Evolutionary conservation across 208 protist genomes (phyloP).

Genomic region (Leishmania amazonensis): DNA sequence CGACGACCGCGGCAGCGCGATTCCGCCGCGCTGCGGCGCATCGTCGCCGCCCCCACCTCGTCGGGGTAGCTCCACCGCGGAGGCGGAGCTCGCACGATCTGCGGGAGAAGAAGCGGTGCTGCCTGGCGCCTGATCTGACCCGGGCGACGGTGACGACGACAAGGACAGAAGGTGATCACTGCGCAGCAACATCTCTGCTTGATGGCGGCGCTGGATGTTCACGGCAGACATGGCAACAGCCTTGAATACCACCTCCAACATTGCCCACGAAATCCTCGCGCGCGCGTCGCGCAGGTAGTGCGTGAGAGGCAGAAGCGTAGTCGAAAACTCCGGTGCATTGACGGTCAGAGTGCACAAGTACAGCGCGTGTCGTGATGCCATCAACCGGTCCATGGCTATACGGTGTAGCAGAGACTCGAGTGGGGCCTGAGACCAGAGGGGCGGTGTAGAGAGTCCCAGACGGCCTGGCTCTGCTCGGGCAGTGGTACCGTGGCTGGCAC

Average conservation of each 20-base stretch:
- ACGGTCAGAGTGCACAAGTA: slow-evolving; percentile 37
- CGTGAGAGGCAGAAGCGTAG: slow-evolving; percentile 25
- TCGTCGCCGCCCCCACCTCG: neutral
- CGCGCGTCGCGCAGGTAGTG: slow-evolving; percentile 34
- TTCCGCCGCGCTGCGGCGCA: neutral
- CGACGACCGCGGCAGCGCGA: slow-evolving; percentile 2
- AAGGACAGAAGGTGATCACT: neutral
- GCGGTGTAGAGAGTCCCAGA: neutral
- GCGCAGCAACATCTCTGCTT: slow-evolving; percentile 20
- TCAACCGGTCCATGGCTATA: slow-evolving; percentile 24
- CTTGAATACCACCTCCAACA: slow-evolving; percentile 38
- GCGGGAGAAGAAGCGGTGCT: neutral
- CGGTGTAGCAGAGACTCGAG: slow-evolving; percentile 35
- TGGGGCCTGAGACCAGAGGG: slow-evolving; percentile 21
- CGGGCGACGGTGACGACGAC: neutral
- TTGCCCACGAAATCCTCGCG: slow-evolving; percentile 20
- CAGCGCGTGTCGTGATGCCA: slow-evolving; percentile 30
- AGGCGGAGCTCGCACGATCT: neutral
- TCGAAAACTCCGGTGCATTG: slow-evolving; percentile 28
- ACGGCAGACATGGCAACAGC: slow-evolving; percentile 33
- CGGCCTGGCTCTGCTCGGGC: neutral
- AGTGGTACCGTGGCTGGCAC: neutral
- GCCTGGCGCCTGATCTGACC: neutral
- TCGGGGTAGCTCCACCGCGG: neutral
- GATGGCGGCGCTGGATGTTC: slow-evolving; percentile 30